Percentiles rank a stretch among this genome's conserved stretches.
These are phyloP conservation scores for Apiospora koreana DNA, from an alignment of 2,329 filamentous ascomycete species.

Conservation along the genomic window DNA sequence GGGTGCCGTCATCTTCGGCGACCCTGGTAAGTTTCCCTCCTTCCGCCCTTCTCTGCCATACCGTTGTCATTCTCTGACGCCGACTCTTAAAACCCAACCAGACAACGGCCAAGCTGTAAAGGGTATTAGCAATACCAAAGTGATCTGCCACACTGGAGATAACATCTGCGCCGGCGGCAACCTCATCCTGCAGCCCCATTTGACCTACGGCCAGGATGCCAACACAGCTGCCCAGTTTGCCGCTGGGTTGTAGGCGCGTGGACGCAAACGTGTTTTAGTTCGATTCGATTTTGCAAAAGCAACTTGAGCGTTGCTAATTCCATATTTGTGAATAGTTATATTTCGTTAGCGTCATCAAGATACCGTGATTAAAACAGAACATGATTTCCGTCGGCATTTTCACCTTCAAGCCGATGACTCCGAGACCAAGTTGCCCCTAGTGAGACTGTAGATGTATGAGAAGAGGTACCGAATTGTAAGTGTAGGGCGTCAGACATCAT, in stretches of 20 bases:
- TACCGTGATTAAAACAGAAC: no score
- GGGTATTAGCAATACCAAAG: conserved; percentile 22
- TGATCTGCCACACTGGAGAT: conserved; percentile 36
- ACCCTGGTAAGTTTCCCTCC: conserved; percentile 2
- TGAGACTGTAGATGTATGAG: not conserved
- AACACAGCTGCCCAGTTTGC: conserved; percentile 14
- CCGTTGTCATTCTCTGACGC: not conserved
- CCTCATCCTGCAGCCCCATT: conserved; percentile 21
- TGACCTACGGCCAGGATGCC: conserved; percentile 27
- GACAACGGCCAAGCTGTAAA: conserved; percentile 31
- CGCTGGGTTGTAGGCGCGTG: not conserved
- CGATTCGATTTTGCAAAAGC: not conserved
- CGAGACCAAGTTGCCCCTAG: not conserved
- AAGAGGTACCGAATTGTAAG: not conserved
- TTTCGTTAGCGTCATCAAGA: not conserved
- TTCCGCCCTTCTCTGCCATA: not conserved
- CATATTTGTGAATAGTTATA: not conserved
- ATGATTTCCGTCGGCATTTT: not conserved
- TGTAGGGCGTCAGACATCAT: not conserved
- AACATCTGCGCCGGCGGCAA: conserved; percentile 32
- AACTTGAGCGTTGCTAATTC: not conserved
- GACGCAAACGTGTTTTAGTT: not conserved
- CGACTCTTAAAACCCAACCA: not conserved
- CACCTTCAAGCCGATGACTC: not conserved
- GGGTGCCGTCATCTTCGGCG: conserved; percentile 21